A percentile compares a stretch with the other conserved stretches of the same genome.
These are phyloP conservation scores for Arabis alpina DNA, from an alignment of 345 rosid species.

Conservation along the genomic window DNA sequence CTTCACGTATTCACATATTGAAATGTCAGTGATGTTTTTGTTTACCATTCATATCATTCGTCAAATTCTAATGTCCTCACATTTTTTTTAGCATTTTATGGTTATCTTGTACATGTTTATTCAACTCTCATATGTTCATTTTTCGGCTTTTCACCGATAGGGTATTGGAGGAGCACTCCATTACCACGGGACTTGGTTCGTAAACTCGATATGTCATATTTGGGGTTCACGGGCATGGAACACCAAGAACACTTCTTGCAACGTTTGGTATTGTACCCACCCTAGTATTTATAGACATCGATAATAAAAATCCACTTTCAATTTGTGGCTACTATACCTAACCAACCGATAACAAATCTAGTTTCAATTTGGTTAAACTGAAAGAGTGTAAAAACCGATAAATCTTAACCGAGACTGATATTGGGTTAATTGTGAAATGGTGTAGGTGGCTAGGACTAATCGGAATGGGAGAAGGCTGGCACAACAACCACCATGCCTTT, in stretches of 20 bases:
- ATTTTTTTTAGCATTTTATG: too few relatives aligned
- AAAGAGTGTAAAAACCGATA: neutral
- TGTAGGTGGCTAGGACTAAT: constrained; percentile 83
- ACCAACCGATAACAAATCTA: too few relatives aligned
- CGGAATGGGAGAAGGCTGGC: constrained; percentile 93
- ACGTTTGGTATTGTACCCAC: constrained; percentile 60
- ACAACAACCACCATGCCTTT: constrained; percentile 90
- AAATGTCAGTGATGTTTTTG: too few relatives aligned
- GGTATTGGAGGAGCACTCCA: constrained; percentile 64
- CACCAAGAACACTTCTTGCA: constrained; percentile 77
- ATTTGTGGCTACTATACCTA: too few relatives aligned
- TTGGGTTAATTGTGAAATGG: neutral
- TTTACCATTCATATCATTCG: too few relatives aligned
- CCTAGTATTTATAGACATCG: neutral
- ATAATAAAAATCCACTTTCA: too few relatives aligned
- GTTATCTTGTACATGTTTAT: too few relatives aligned
- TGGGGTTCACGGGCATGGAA: constrained; percentile 90
- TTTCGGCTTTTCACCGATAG: constrained; percentile 34
- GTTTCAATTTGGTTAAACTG: neutral
- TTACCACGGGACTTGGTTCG: constrained; percentile 79
- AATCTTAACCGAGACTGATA: neutral
- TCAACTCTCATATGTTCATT: too few relatives aligned
- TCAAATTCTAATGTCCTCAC: too few relatives aligned
- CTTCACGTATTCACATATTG: too few relatives aligned
- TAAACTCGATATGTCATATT: constrained; percentile 84